Base-by-base conservation (phyloP, 2,329 filamentous ascomycete genomes). In the Ramularia endophylla region DNA sequence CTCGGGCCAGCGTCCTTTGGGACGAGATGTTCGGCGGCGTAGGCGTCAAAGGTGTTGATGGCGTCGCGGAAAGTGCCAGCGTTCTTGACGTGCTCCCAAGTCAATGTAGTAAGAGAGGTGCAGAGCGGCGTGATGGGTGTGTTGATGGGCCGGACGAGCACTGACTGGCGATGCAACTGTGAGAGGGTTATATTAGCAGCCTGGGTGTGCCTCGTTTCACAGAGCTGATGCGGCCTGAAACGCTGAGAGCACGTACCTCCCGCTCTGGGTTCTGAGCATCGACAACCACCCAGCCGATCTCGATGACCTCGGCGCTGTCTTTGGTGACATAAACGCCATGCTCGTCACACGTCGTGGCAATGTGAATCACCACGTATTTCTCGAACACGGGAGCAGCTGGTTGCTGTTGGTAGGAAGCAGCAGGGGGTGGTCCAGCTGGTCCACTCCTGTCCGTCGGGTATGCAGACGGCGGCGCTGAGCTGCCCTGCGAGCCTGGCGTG, bases 301-400 rank as follows among this genome's bases (percentile, higher is more conserved):
- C 92, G 67, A 98, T 98, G 54, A 98, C 92, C 73, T 98, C 92
- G 49, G 92, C 92, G 45, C 92, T 97, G 70, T 98, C 92, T 71
- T 97, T 97, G 46, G 92, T 98, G 45, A 98, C 92, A 68, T 98
- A 98, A 53, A 98, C 92, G 50, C 92, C 92, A 70, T 98, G 92
- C 68, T 98, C 92, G 67, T 98, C 92, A 70, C 92, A 98, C 56
- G 92, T 98, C 27, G 92, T 98, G 51, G 92, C 92, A 62, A 97
- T 90, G 69, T 98, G 92, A 65, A 97, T 95, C 61, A 98, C 87
- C 54, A 95, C 85, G 70, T 95, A 98, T 66, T 90, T 86, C 72
- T 98, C 92, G 69, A 95, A 62, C 31, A 48, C 46, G 28, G 44
- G 48, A 29, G 44, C 43, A 20, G 47, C 43, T 79, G 70, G 32